Conservation (phyloP, 2,329 filamentous ascomycete species). For the Alternaria viburni region DNA sequence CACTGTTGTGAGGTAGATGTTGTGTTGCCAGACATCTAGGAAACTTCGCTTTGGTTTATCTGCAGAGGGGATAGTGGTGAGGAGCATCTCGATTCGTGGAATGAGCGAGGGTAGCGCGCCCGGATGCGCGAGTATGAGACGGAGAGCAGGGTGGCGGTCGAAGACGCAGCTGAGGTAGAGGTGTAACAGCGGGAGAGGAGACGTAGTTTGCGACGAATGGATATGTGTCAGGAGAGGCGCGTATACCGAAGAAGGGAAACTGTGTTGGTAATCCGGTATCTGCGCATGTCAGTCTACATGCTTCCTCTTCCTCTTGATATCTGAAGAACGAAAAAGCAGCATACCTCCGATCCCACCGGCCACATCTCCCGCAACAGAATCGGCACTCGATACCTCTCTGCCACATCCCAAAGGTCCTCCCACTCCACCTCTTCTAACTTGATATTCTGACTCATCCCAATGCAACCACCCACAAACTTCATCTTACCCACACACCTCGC, state of each 20-base stretch:
- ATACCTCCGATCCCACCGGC: conserved; percentile 26
- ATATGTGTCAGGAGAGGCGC: conserved; percentile 26
- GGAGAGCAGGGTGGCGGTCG: conserved; percentile 60
- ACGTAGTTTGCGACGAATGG: conserved; percentile 59
- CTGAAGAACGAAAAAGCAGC: background rate
- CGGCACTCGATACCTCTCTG: conserved; percentile 51
- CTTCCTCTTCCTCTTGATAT: background rate
- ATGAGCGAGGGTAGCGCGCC: conserved; percentile 63
- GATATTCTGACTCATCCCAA: conserved; percentile 49
- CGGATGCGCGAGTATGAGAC: conserved; percentile 62
- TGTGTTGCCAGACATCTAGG: conserved; percentile 60
- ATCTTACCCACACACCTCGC: conserved; percentile 51
- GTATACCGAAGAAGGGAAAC: conserved; percentile 15
- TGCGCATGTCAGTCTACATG: conserved; percentile 4
- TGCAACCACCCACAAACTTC: conserved; percentile 57
- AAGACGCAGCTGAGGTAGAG: conserved; percentile 63
- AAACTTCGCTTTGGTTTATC: conserved; percentile 46
- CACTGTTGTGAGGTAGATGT: conserved; percentile 65
- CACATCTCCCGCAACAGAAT: conserved; percentile 29
- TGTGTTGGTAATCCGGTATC: conserved; percentile 19
- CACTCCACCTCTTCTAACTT: conserved; percentile 55
- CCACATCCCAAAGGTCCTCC: conserved; percentile 51
- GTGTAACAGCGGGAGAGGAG: conserved; percentile 56
- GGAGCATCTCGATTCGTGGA: conserved; percentile 51
- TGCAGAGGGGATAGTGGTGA: conserved; percentile 24